These are phyloP conservation scores for Eucommia ulmoides DNA, from an alignment of 257 asterid species.

Conservation along the genomic window DNA sequence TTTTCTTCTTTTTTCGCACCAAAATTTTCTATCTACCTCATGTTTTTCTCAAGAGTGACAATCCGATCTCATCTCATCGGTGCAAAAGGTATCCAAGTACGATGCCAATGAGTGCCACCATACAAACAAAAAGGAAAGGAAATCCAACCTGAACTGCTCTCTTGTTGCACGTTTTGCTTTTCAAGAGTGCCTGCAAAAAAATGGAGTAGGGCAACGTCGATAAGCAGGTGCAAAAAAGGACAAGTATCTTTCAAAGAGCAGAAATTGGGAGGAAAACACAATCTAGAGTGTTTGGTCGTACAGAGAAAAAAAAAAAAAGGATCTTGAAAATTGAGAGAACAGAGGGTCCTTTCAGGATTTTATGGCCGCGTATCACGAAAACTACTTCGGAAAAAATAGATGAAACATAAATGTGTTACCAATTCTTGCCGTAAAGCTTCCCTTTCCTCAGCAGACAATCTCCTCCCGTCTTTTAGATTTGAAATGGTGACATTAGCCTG, in stretches of 20 bases:
- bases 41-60: too few relatives aligned
- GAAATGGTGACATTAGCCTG: slow-evolving; percentile 53
- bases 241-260: too few relatives aligned
- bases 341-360: too few relatives aligned
- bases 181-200: slow-evolving; percentile 46
- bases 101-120: slow-evolving; percentile 53
- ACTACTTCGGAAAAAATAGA: background rate
- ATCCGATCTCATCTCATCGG: slow-evolving; percentile 2
- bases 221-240: too few relatives aligned
- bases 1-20: too few relatives aligned
- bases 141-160: slow-evolving; percentile 52
- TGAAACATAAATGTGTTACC: slow-evolving; percentile 23
- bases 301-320: too few relatives aligned
- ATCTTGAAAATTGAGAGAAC: too few relatives aligned
- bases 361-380: too few relatives aligned
- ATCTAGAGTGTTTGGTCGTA: too few relatives aligned
- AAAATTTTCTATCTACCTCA: too few relatives aligned
- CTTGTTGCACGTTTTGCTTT: slow-evolving; percentile 22
- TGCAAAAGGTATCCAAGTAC: slow-evolving; percentile 33
- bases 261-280: too few relatives aligned
- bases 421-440: slow-evolving; percentile 40
- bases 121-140: slow-evolving; percentile 60
- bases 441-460: slow-evolving; percentile 24
- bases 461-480: slow-evolving; percentile 43
- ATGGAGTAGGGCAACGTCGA: too few relatives aligned